Percentiles rank a stretch among this genome's conserved stretches.
phyloP scores from a whole-genome alignment of 352 stramenopile genomes.

The Globisporangium barbulae region DNA sequence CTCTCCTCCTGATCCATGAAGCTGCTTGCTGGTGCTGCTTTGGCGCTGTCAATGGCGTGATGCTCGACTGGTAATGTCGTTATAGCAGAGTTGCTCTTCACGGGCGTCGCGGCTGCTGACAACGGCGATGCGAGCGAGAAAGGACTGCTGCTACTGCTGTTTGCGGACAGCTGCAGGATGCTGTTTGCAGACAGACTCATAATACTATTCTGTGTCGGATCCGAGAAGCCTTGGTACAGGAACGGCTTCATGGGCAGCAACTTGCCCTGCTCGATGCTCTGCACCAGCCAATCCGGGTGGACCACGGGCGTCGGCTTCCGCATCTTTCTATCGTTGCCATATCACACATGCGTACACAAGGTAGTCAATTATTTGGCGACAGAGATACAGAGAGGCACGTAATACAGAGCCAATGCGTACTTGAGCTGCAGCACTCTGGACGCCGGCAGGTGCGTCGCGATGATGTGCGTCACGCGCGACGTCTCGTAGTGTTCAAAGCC shows the following conservation, averaged over 20 bases:
- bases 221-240: constrained; percentile 78
- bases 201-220: constrained; percentile 60
- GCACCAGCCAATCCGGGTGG: constrained; percentile 90
- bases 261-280: constrained; percentile 73
- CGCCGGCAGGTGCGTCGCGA: constrained; percentile 78
- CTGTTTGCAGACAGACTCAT: constrained; percentile 16
- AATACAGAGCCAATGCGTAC: constrained; percentile 24
- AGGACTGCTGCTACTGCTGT: background rate
- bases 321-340: constrained; percentile 35
- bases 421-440: constrained; percentile 86
- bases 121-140: constrained; percentile 6
- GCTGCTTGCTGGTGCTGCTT: background rate
- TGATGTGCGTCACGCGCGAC: constrained; percentile 79
- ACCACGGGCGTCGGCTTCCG: constrained; percentile 71
- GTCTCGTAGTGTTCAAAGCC: constrained; percentile 90
- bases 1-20: background rate
- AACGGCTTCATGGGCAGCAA: constrained; percentile 81
- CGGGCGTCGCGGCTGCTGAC: background rate
- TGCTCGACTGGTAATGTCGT: background rate
- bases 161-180: constrained; percentile 6
- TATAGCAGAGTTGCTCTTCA: background rate
- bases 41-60: background rate
- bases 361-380: background rate
- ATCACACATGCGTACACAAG: background rate
- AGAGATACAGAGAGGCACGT: no score